Conservation (phyloP, 495 filamentous ascomycete species). For the Penicillium crystallinum region DNA sequence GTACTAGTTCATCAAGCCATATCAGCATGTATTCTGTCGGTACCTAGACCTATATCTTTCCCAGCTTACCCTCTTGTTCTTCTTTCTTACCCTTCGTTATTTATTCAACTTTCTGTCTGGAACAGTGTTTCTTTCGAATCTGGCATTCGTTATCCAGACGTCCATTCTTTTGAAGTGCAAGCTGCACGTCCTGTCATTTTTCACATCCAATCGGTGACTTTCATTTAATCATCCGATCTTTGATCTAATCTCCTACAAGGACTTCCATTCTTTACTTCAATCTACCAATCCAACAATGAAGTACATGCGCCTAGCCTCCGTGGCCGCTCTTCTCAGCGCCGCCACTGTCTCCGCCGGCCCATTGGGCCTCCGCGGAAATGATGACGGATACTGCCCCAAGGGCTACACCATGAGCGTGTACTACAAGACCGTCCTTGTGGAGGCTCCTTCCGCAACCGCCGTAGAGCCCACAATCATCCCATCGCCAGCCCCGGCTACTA, state of each 20-base stretch:
- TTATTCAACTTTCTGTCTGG: constrained; percentile 20
- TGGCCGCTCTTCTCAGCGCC: constrained; percentile 29
- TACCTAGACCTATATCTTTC: background rate
- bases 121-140: constrained; percentile 22
- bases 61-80: background rate
- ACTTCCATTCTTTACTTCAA: background rate
- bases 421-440: constrained; percentile 4
- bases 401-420: constrained; percentile 23
- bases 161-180: constrained; percentile 30
- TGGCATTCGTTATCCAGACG: constrained; percentile 31
- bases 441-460: background rate
- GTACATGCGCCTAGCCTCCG: constrained; percentile 26
- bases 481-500: background rate
- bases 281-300: constrained; percentile 24
- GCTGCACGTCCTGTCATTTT: constrained; percentile 24
- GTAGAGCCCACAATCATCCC: constrained; percentile 5
- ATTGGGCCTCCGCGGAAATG: constrained; percentile 10
- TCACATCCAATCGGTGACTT: background rate
- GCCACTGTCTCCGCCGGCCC: constrained; percentile 27
- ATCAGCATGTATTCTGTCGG: background rate
- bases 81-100: constrained; percentile 7
- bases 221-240: background rate
- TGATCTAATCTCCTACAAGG: background rate
- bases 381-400: constrained; percentile 23
- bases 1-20: background rate